Evolutionary conservation across 495 filamentous ascomycete species (phyloP).

Genomic region (Podospora australis): DNA sequence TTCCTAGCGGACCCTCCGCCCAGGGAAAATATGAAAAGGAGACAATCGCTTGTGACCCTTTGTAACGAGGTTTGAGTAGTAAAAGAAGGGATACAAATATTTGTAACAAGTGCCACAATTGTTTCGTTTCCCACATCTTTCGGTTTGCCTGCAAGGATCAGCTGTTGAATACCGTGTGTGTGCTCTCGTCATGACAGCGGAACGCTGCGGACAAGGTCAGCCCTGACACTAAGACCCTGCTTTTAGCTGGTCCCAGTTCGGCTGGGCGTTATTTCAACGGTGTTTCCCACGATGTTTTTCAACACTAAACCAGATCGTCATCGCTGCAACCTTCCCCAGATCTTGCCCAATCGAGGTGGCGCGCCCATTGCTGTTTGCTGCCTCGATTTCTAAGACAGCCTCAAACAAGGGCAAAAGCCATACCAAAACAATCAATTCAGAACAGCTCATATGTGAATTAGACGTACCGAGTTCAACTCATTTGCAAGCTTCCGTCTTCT

Average conservation of each 20-base stretch:
- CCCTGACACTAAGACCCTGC: not conserved
- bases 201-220: not conserved
- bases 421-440: too few species aligned
- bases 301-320: conserved; percentile 9
- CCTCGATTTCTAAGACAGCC: too few species aligned
- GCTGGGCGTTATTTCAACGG: conserved; percentile 5
- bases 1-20: too few species aligned
- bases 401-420: too few species aligned
- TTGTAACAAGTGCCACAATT: not conserved
- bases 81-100: too few species aligned
- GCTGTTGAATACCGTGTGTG: too few species aligned
- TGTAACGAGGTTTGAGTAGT: too few species aligned
- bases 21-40: too few species aligned
- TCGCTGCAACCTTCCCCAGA: conserved; percentile 15
- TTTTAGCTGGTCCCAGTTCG: not conserved
- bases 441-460: too few species aligned
- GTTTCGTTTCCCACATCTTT: not conserved
- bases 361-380: conserved; percentile 1
- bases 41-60: too few species aligned
- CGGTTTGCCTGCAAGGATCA: not conserved
- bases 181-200: not conserved
- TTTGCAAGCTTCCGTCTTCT: too few species aligned
- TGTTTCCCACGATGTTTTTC: conserved; percentile 7
- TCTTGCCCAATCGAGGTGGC: conserved; percentile 9
- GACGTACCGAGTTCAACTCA: too few species aligned